Evolutionary conservation across 345 rosid species (phyloP).

Genomic region (Camelina laxa): DNA sequence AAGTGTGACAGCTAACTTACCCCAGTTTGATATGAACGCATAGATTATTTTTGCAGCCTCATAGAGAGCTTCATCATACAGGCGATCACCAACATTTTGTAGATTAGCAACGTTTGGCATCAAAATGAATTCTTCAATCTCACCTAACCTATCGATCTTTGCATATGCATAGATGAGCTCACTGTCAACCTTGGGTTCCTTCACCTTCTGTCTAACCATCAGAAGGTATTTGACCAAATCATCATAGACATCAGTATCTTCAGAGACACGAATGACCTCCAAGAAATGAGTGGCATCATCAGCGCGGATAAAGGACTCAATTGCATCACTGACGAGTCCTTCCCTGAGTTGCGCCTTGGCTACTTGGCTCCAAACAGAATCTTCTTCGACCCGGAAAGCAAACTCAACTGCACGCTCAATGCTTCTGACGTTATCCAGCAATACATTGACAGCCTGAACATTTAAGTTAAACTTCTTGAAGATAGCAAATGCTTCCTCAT

Average conservation of each 20-base stretch:
- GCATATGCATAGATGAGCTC: conserved; percentile 98
- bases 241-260: conserved; percentile 81
- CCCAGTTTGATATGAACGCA: conserved; percentile 98
- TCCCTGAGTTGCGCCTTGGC: conserved; percentile 94
- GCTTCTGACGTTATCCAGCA: conserved; percentile 71
- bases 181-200: conserved; percentile 93
- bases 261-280: conserved; percentile 76
- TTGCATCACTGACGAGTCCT: conserved; percentile 95
- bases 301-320: conserved; percentile 95
- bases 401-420: conserved; percentile 92
- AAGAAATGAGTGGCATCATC: conserved; percentile 84
- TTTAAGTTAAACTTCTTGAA: conserved; percentile 87
- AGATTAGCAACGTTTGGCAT: conserved; percentile 99
- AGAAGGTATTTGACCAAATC: conserved; percentile 93
- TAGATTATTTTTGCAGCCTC: conserved; percentile 97
- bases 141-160: conserved; percentile 86
- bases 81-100: conserved; percentile 91
- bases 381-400: conserved; percentile 97
- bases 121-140: conserved; percentile 93
- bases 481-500: conserved; percentile 83
- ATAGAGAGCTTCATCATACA: conserved; percentile 80
- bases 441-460: conserved; percentile 74
- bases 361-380: conserved; percentile 97
- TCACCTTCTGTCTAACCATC: conserved; percentile 97
- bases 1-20: conserved; percentile 90